Evolutionary conservation across 2,329 filamentous ascomycete genomes (phyloP), one percentile per base, ranked within the genome.

Genomic region (Epichloe coenophiala): DNA sequence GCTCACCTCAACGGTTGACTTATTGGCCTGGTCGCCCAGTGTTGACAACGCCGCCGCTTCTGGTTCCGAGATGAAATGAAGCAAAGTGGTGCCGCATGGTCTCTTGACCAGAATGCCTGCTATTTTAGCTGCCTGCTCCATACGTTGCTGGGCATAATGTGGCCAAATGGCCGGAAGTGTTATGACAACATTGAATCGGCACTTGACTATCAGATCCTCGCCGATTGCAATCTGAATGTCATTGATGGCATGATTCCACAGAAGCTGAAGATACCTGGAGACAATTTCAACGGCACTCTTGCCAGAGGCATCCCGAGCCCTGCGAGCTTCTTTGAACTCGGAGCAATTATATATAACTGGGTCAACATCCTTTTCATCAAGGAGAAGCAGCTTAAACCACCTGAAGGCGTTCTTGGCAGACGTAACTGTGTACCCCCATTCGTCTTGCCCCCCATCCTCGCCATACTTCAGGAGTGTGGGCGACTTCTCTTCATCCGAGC

Each of bases 151-250:
- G 1, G 66, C 66, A 49, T 70, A 70, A 0, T 62, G 56, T 0
- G 68, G 66, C 71, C 72, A 75, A 7, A 74, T 73, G 0, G 71
- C 71, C 0, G 72, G 71, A 0, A 75, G 38, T 0, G 71, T 74
- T 1, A 71, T 54, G 1, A 73, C 61, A 3, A 74, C 56, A 12
- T 68, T 60, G 11, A 72, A 61, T 0, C 36, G 56, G 5, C 58
- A 55, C 8, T 51, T 48, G 0, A 59, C 53, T 0, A 67, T 31
- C 1, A 64, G 52, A 0, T 52, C 45, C 0, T 52, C n/a, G 0
- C 65, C 64, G 4, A 58, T 44, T 0, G 60, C 55, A 21, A 52
- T 45, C 9, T 47, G 51, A 11, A 72, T 66, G 8, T 52, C 53
- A 1, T 58, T 47, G 0, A 61, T 46, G 3, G 52, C 53, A 33